Percentiles rank a stretch among this genome's conserved stretches.
phyloP scores from a whole-genome alignment of 345 rosid genomes.

The Garcia nutans region DNA sequence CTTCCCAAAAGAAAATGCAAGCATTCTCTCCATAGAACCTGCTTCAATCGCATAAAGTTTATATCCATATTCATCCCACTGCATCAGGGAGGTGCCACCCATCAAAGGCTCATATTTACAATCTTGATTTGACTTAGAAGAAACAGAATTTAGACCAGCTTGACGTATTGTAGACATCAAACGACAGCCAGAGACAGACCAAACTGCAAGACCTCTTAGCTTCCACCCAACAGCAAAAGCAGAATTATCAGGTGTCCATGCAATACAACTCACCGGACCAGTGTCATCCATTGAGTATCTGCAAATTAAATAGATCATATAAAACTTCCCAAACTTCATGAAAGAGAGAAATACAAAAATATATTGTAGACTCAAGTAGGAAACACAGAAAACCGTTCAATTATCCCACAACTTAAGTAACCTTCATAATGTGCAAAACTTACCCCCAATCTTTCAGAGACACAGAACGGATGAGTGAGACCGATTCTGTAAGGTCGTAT shows the following conservation, averaged over 20 bases:
- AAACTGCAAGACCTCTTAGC: constrained; percentile 88
- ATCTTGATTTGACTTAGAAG: constrained; percentile 83
- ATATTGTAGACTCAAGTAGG: neutral
- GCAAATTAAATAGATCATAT: constrained; percentile 27
- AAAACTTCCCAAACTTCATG: constrained; percentile 4
- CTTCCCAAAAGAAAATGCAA: constrained; percentile 92
- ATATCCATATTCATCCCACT: constrained; percentile 97
- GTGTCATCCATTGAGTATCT: constrained; percentile 91
- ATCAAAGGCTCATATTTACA: constrained; percentile 80
- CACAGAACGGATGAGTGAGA: constrained; percentile 69
- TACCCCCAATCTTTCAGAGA: constrained; percentile 98
- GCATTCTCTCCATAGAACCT: constrained; percentile 75
- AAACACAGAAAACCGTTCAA: constrained; percentile 6
- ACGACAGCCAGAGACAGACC: constrained; percentile 99
- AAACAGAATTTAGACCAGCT: constrained; percentile 74
- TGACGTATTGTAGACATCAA: constrained; percentile 97
- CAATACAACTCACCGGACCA: constrained; percentile 87
- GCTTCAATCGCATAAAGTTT: constrained; percentile 87
- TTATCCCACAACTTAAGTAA: constrained; percentile 4
- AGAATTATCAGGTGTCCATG: constrained; percentile 97
- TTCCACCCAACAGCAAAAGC: constrained; percentile 99
- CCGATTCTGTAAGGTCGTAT: constrained; percentile 70
- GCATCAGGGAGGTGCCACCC: constrained; percentile 80
- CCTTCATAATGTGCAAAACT: constrained; percentile 22
- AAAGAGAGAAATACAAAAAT: constrained; percentile 4